Evolutionary conservation across 805 yeast species (phyloP).

Genomic region (Wickerhamomyces bisporus): DNA sequence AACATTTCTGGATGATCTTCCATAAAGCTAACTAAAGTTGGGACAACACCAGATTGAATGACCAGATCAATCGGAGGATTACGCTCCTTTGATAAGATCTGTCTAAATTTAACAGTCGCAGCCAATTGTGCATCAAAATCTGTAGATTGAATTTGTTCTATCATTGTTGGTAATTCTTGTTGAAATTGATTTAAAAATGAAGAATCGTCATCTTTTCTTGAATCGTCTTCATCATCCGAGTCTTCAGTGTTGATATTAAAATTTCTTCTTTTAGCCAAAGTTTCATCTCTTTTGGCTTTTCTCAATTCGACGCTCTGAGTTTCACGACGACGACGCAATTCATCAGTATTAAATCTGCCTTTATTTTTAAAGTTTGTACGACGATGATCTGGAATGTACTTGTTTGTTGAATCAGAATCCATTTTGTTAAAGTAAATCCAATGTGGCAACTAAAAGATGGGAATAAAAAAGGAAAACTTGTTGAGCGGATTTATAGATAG

Average conservation of each 20-base stretch:
- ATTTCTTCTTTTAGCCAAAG: conserved; percentile 89
- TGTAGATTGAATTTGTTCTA: conserved; percentile 69
- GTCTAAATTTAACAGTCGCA: conserved; percentile 91
- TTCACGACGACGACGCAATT: conserved; percentile 95
- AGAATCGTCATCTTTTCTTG: conserved; percentile 29
- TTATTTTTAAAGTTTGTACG: conserved; percentile 94
- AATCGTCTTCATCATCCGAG: conserved; percentile 42
- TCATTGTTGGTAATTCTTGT: conserved; percentile 78
- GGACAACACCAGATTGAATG: conserved; percentile 89
- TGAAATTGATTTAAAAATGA: conserved; percentile 44
- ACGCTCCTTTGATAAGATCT: conserved; percentile 86
- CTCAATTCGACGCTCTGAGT: conserved; percentile 95
- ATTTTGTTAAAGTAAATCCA: conserved; percentile 37
- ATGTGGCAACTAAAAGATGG: too few species aligned
- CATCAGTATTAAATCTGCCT: conserved; percentile 90
- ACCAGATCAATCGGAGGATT: conserved; percentile 96
- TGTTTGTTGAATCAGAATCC: conserved; percentile 73
- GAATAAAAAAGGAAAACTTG: too few species aligned
- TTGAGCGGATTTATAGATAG: background rate
- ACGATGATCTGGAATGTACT: conserved; percentile 96
- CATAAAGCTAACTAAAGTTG: conserved; percentile 85
- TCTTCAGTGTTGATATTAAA: conserved; percentile 47
- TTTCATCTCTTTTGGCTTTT: conserved; percentile 95
- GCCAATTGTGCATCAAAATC: conserved; percentile 77
- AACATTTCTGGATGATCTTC: conserved; percentile 74